phyloP scores from a whole-genome alignment of 306 rosid species.

The Erythrophleum fordii region DNA sequence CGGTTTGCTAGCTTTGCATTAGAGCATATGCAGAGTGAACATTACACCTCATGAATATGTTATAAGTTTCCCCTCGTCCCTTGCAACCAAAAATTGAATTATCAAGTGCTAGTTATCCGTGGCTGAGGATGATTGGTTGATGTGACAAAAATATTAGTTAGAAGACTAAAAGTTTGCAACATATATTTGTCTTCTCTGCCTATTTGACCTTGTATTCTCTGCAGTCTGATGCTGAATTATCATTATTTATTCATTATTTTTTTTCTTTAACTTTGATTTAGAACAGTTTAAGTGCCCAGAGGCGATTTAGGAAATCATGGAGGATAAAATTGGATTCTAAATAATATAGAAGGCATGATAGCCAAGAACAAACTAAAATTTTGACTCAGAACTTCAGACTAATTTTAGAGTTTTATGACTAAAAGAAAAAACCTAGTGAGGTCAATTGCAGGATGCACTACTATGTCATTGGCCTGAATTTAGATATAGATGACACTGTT shows the following conservation, averaged over 20 bases:
- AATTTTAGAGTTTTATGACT: neutral
- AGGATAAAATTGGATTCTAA: neutral
- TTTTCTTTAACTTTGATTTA: neutral
- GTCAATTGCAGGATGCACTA: neutral
- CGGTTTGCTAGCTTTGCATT: neutral
- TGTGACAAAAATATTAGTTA: neutral
- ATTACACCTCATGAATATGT: neutral
- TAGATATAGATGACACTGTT: neutral
- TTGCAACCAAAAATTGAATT: neutral
- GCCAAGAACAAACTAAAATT: too few species aligned
- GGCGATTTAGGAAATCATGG: neutral
- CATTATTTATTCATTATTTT: neutral
- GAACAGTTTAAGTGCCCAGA: neutral
- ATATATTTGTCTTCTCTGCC: too few species aligned
- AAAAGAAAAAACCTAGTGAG: neutral
- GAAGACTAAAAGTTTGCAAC: neutral
- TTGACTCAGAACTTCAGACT: neutral
- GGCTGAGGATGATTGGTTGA: neutral
- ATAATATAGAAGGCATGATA: too few species aligned
- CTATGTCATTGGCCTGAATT: neutral
- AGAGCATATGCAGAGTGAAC: neutral
- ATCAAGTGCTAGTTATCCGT: neutral
- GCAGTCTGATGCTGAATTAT: too few species aligned
- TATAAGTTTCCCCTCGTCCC: neutral
- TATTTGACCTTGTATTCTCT: too few species aligned